Evolutionary conservation across 176 grass and related monocot genomes (phyloP).

Genomic region (Carex myosuroides): DNA sequence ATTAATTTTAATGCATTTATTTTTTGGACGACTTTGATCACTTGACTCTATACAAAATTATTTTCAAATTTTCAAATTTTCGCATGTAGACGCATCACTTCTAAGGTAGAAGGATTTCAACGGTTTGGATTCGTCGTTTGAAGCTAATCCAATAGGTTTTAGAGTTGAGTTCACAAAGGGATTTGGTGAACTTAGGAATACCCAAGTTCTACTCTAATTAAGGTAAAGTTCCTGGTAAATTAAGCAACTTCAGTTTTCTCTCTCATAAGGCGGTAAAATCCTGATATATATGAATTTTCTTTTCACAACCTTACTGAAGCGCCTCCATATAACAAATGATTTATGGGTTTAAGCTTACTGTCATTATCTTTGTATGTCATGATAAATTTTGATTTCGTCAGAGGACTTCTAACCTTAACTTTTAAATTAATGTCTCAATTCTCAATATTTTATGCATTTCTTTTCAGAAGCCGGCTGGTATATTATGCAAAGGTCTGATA

Average conservation of each 20-base stretch:
- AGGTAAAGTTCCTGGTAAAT: neutral
- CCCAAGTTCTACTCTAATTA: too few species aligned
- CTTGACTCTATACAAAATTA: too few species aligned
- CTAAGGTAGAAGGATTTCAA: too few species aligned
- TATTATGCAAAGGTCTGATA: neutral
- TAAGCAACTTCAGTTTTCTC: neutral
- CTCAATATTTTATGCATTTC: neutral
- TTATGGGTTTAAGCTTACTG: neutral
- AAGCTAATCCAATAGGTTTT: too few species aligned
- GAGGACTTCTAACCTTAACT: neutral
- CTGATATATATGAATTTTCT: neutral
- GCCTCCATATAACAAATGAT: neutral
- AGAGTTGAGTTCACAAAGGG: too few species aligned
- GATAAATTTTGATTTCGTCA: neutral
- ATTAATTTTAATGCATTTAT: too few species aligned
- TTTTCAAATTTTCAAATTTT: too few species aligned
- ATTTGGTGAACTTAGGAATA: too few species aligned
- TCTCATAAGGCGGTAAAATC: neutral
- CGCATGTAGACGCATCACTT: too few species aligned
- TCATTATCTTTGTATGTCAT: neutral
- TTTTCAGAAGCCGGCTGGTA: neutral
- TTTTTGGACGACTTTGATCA: too few species aligned
- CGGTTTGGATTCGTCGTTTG: too few species aligned
- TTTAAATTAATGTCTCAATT: neutral
- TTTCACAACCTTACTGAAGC: neutral